A percentile compares a stretch with the other conserved stretches of the same genome.
Conservation (phyloP, 768 basidiomycete species). For the Trametes cinnabarina region DNA sequence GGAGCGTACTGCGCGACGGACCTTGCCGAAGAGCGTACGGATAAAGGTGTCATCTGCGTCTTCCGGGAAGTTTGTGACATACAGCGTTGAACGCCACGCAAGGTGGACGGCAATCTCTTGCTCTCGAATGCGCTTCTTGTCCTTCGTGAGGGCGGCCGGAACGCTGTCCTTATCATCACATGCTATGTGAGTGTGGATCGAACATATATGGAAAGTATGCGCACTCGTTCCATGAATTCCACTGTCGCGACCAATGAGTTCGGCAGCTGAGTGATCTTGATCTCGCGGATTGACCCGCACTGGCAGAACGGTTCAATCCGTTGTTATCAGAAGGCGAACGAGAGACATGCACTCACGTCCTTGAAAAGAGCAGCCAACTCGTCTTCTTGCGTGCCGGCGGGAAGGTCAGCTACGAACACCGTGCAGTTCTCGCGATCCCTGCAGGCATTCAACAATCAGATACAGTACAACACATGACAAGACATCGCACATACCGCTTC, state of each 20-base stretch:
- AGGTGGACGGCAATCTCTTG: conserved; percentile 83
- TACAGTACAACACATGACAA: too few relatives aligned
- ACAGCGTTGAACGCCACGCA: conserved; percentile 92
- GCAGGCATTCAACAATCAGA: background rate
- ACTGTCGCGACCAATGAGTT: conserved; percentile 75
- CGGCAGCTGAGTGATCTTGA: conserved; percentile 67
- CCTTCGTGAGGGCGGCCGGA: conserved; percentile 86
- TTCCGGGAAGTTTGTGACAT: conserved; percentile 95
- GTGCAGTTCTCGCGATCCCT: conserved; percentile 97
- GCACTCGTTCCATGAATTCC: conserved; percentile 74
- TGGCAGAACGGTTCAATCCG: conserved; percentile 31
- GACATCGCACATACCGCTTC: conserved; percentile 50
- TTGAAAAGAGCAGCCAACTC: conserved; percentile 77
- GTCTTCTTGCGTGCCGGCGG: conserved; percentile 52
- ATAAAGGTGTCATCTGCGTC: conserved; percentile 74
- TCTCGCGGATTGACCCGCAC: conserved; percentile 87
- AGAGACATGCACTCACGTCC: conserved; percentile 56
- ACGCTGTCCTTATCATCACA: conserved; percentile 59
- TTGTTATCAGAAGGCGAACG: conserved; percentile 13
- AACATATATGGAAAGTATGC: too few relatives aligned
- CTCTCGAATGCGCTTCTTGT: conserved; percentile 82
- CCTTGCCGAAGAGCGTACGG: conserved; percentile 75
- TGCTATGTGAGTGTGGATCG: too few relatives aligned
- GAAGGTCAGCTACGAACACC: conserved; percentile 79
- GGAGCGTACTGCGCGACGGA: conserved; percentile 32